These are phyloP conservation scores for Tylopilus sp. DNA, from an alignment of 768 basidiomycete genomes.

Conservation along the genomic window DNA sequence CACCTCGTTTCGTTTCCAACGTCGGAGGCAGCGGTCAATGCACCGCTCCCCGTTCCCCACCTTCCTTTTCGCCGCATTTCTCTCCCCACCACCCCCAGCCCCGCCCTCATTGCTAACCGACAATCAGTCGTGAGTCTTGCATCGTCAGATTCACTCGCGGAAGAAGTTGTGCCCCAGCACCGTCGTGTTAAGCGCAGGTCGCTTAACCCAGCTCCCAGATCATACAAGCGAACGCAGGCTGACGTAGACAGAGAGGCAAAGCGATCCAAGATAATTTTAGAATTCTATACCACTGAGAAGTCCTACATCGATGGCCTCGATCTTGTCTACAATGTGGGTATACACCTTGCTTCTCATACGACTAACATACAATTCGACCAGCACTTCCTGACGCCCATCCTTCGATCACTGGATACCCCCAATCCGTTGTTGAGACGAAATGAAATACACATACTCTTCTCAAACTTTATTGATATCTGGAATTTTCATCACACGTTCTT, in stretches of 20 bases:
- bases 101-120: constrained; percentile 40
- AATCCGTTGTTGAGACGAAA: constrained; percentile 66
- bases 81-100: constrained; percentile 49
- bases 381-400: constrained; percentile 82
- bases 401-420: constrained; percentile 65
- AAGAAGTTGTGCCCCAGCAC: constrained; percentile 36
- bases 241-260: constrained; percentile 53
- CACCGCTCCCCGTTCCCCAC: constrained; percentile 41
- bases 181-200: constrained; percentile 36
- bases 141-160: constrained; percentile 70
- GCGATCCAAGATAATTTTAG: constrained; percentile 66
- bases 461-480: constrained; percentile 91
- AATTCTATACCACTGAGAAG: constrained; percentile 79
- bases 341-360: neutral
- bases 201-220: constrained; percentile 22
- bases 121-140: constrained; percentile 68
- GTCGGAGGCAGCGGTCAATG: constrained; percentile 21
- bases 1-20: constrained; percentile 32
- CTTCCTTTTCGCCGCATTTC: constrained; percentile 65
- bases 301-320: constrained; percentile 81
- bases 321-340: constrained; percentile 71
- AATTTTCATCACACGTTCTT: constrained; percentile 79
- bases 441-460: constrained; percentile 72
- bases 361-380: constrained; percentile 26
- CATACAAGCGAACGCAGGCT: constrained; percentile 34